phyloP scores from a whole-genome alignment of 495 filamentous ascomycete genomes.

The Antarctomyces pellizariae region DNA sequence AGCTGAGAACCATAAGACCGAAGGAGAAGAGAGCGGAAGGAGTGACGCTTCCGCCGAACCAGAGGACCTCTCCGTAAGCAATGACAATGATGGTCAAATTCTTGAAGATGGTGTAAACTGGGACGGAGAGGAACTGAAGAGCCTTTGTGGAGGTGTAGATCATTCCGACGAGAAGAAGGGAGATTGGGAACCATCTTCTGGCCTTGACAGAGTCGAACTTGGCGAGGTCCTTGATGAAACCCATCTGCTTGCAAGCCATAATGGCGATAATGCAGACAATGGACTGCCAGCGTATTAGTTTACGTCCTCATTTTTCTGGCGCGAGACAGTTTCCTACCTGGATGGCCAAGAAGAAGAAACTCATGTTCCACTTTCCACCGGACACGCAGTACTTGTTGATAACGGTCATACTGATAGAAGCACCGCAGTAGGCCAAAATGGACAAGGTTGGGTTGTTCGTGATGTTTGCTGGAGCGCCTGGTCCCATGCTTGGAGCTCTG shows the following conservation, averaged over 20 bases:
- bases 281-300: constrained; percentile 31
- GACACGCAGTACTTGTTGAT: constrained; percentile 98
- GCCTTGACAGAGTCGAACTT: constrained; percentile 79
- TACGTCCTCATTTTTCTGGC: too few species aligned
- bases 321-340: constrained; percentile 37
- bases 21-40: constrained; percentile 81
- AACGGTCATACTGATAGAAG: constrained; percentile 95
- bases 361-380: constrained; percentile 77
- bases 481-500: not conserved
- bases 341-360: constrained; percentile 79
- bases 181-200: constrained; percentile 95
- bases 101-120: constrained; percentile 99
- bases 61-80: constrained; percentile 94
- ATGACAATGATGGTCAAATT: constrained; percentile 98
- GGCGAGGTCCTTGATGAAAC: constrained; percentile 67
- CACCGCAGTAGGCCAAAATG: constrained; percentile 74
- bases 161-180: constrained; percentile 91
- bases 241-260: constrained; percentile 53
- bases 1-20: constrained; percentile 91
- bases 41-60: constrained; percentile 92
- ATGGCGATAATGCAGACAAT: constrained; percentile 82
- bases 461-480: constrained; percentile 18
- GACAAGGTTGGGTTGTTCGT: constrained; percentile 55
- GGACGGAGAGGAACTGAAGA: constrained; percentile 87
- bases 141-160: constrained; percentile 97